Conservation (phyloP, 2,329 filamentous ascomycete species). For the Penicillium sp. region DNA sequence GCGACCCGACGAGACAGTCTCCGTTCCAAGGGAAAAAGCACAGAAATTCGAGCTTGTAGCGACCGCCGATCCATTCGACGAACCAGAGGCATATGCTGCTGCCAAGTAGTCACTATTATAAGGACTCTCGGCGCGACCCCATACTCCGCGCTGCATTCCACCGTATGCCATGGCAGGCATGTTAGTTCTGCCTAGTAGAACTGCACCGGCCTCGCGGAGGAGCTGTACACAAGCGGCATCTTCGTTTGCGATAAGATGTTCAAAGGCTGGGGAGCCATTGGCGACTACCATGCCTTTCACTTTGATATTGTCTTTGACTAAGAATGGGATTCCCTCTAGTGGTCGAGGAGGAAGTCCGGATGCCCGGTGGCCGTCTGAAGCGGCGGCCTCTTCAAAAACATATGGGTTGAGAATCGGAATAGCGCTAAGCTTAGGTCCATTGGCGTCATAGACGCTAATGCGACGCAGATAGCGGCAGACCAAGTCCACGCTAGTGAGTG, state of each 20-base stretch:
- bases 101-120: constrained; percentile 57
- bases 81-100: constrained; percentile 58
- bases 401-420: constrained; percentile 50
- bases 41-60: constrained; percentile 54
- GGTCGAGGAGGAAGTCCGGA: constrained; percentile 36
- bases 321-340: constrained; percentile 59
- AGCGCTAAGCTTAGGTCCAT: constrained; percentile 46
- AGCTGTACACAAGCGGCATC: constrained; percentile 54
- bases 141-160: constrained; percentile 58
- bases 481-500: constrained; percentile 48
- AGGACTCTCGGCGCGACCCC: constrained; percentile 57
- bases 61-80: constrained; percentile 57
- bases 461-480: constrained; percentile 49
- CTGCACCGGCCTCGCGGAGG: constrained; percentile 51
- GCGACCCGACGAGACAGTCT: constrained; percentile 59
- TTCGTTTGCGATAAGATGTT: constrained; percentile 50
- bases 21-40: constrained; percentile 55
- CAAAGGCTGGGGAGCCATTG: constrained; percentile 56
- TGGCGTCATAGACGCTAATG: constrained; percentile 49
- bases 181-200: constrained; percentile 58
- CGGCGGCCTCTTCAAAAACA: constrained; percentile 49
- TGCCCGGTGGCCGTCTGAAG: constrained; percentile 48
- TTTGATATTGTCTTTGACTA: constrained; percentile 60
- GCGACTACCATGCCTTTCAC: constrained; percentile 55
- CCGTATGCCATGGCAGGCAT: constrained; percentile 62